A percentile compares a stretch with the other conserved stretches of the same genome.
phyloP scores from a whole-genome alignment of 2,329 filamentous ascomycete genomes.

The Penicillium sp. region DNA sequence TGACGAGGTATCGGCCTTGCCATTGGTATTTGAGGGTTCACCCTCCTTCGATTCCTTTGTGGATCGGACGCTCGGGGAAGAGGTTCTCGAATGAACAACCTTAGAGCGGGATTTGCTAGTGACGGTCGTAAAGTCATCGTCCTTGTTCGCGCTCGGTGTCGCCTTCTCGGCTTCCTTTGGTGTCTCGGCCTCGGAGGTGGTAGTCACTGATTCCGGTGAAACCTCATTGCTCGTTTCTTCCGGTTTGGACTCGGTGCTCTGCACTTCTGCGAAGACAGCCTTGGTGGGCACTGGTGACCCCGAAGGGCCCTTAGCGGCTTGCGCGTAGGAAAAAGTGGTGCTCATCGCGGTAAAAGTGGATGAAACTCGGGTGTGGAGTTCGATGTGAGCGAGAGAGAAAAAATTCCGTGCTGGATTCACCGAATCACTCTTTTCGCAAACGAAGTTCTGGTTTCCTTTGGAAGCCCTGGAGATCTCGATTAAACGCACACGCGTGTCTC shows the following conservation, averaged over 20 bases:
- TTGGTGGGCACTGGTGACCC: conserved; percentile 53
- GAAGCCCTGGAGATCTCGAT: conserved; percentile 26
- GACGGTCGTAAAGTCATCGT: conserved; percentile 38
- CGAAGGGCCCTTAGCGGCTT: conserved; percentile 84
- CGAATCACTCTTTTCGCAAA: conserved; percentile 33
- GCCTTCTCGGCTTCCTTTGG: conserved; percentile 45
- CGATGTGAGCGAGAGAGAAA: conserved; percentile 11
- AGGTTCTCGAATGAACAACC: conserved; percentile 43
- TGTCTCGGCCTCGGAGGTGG: conserved; percentile 52
- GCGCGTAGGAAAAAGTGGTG: conserved; percentile 85
- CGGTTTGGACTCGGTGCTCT: conserved; percentile 32
- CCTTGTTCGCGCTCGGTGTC: conserved; percentile 34
- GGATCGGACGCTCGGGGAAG: conserved; percentile 60
- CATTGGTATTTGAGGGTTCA: conserved; percentile 65
- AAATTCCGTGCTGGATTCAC: conserved; percentile 22
- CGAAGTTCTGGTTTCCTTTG: conserved; percentile 21
- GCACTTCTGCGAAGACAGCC: conserved; percentile 34
- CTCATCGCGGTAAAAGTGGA: conserved; percentile 43
- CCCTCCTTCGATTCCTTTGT: conserved; percentile 62
- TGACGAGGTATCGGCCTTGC: conserved; percentile 68
- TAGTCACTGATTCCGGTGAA: conserved; percentile 33
- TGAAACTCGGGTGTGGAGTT: conserved; percentile 10
- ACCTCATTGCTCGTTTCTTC: conserved; percentile 36
- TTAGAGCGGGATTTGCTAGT: conserved; percentile 35
- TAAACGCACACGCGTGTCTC: conserved; percentile 28